These are phyloP conservation scores for Plasmodium knowlesi DNA, from an alignment of 169 alveolate species.

Conservation along the genomic window DNA sequence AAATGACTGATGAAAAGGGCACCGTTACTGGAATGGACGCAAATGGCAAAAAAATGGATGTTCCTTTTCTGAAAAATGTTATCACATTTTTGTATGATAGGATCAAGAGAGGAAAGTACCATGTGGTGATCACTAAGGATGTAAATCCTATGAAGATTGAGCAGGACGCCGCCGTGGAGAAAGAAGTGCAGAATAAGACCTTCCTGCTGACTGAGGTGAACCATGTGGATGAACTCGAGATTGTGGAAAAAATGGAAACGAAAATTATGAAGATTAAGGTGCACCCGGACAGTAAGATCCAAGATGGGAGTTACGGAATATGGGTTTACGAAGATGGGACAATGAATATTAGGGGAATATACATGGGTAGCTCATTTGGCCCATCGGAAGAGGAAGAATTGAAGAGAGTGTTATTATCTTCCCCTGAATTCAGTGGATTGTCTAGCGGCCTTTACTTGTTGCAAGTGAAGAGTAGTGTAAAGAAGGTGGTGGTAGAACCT, in stretches of 20 bases:
- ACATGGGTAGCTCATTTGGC: neutral
- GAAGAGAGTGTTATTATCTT: neutral
- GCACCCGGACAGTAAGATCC: neutral
- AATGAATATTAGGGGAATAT: neutral
- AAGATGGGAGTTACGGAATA: neutral
- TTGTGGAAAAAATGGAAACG: neutral
- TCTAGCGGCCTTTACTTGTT: neutral
- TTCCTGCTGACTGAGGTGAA: neutral
- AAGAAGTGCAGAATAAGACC: neutral
- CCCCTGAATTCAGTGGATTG: neutral
- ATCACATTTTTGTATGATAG: neutral
- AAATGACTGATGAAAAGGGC: neutral
- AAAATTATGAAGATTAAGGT: neutral
- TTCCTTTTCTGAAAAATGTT: neutral
- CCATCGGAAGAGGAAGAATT: neutral
- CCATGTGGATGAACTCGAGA: neutral
- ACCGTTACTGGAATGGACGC: conserved; percentile 8
- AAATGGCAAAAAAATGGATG: neutral
- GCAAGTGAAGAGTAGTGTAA: neutral
- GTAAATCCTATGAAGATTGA: neutral
- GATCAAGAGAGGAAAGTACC: conserved; percentile 5
- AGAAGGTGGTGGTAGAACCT: neutral
- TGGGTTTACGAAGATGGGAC: neutral
- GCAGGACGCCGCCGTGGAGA: neutral
- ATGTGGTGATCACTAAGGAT: neutral